Percentiles rank a stretch among this genome's conserved stretches.
Conservation (phyloP, 2,329 filamentous ascomycete species). For the Amylocarpus encephaloides region DNA sequence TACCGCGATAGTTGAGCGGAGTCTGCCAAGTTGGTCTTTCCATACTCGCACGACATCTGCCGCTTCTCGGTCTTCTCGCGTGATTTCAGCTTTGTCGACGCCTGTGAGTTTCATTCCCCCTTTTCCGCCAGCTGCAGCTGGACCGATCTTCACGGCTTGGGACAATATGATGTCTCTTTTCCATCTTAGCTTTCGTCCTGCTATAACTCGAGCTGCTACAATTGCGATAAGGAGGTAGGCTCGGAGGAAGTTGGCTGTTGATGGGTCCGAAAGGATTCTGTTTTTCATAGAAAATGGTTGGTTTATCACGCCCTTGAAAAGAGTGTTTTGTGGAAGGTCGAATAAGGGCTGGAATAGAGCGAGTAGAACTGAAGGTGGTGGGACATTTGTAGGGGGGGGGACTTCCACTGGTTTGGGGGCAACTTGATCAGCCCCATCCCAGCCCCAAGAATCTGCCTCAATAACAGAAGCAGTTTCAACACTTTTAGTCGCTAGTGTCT, state of each 20-base stretch:
- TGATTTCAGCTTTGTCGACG: conserved; percentile 75
- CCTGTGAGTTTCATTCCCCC: conserved; percentile 89
- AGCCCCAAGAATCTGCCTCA: conserved; percentile 29
- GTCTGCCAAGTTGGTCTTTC: conserved; percentile 67
- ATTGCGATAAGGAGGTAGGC: conserved; percentile 57
- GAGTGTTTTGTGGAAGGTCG: conserved; percentile 52
- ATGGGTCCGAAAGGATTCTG: conserved; percentile 56
- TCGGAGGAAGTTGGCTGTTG: conserved; percentile 55
- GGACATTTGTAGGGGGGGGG: conserved; percentile 61
- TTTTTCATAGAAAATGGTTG: conserved; percentile 53
- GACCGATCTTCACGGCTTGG: conserved; percentile 80
- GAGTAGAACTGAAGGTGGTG: conserved; percentile 78
- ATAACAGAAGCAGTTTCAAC: conserved; percentile 14
- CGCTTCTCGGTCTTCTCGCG: conserved; percentile 78
- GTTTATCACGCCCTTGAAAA: conserved; percentile 60
- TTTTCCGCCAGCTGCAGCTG: conserved; percentile 64
- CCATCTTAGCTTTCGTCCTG: conserved; percentile 82
- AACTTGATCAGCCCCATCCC: conserved; percentile 27
- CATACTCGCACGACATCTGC: conserved; percentile 70
- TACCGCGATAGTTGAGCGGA: conserved; percentile 67
- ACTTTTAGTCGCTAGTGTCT: conserved; percentile 17
- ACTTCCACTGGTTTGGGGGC: conserved; percentile 5
- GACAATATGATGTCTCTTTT: conserved; percentile 79
- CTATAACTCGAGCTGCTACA: conserved; percentile 73
- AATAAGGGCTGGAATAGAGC: conserved; percentile 69